Base-by-base conservation (phyloP, 208 protist species). In the Trypanosoma platydactyli region DNA sequence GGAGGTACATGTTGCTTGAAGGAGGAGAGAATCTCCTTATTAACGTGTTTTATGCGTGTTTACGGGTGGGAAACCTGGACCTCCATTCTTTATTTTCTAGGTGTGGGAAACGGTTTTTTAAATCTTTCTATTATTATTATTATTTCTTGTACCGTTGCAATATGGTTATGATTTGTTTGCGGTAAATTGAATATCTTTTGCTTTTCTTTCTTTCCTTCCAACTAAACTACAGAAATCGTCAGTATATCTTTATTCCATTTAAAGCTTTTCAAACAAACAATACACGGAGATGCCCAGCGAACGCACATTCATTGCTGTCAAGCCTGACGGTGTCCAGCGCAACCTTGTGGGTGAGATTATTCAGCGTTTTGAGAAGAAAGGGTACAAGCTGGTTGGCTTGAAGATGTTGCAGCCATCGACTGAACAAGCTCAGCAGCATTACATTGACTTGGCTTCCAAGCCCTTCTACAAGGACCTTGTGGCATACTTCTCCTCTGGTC, bases 241-340 rank as follows among this genome's bases (percentile, higher is more conserved):
- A 38, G 33, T 38, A 9, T 38, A 38, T 9, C 9, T 3, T 38
- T 38, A 38, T 38, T 38, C 33, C 9, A 38, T 38, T 38, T 38
- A 3, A 38, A 9, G 3, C 18, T 59, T 59, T 51, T 15, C 3
- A 45, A 50, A 51, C 27, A 46, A 64, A 38, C 24, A 20, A 20
- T 50, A 24, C 33, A 24, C 49, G 4, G 54, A 45, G 41, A 90
- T 91, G 81, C 66, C 82, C 44, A 84, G 73, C 65, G 97, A 98
- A 77, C 88, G 97, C 56, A 98, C 97, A 48, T 98, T 97, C 81
- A 97, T 98, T 73, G 91, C 92, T 53, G 78, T 98, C 73, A 98
- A 98, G 87, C 93, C 92, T 42, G 95, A 98, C 65, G 95, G 94
- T 68, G 94, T 98, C 65, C 95, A 98, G 85, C 92, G 93, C 54